Evolutionary conservation across 1,284 basidiomycete genomes (phyloP), one percentile per base, ranked within the genome.

Genomic region (Marasmius tenuissimus): DNA sequence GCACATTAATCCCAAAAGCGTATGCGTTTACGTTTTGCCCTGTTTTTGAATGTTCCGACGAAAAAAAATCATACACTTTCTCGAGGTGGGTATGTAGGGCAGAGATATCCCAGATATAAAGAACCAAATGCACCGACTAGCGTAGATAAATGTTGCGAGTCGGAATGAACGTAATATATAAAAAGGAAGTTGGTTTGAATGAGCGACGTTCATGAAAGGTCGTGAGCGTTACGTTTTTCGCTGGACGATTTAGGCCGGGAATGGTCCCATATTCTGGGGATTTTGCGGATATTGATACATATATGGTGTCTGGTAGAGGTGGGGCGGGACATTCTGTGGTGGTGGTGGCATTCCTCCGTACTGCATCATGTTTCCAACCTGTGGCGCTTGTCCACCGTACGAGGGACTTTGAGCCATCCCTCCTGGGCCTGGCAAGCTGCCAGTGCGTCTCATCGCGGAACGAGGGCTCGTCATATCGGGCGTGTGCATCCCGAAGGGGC

Each of bases 261-360:
- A 92, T 58, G 86, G 72, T 69, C 89, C 88, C 85, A 91, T 89
- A 76, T 88, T 88, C 66, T 84, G 83, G 45, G 86, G 83, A 67
- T 84, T 85, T 72, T 86, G 87, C 75, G 89, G 87, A 75, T 92
- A 91, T 76, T 88, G 87, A 71, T 92, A 92, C 87, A 91, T 88
- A 78, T 92, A 92, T 63, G 86, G 82, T 51, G 61, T 61, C 76
- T 91, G 87, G 72, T 92, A 92, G 67, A 89, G 75, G 69, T 89
- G 88, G 60, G 88, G 88, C 11, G 87, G 87, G 40, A 90, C 78
- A 40, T 83, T 77, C 70, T 86, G 87, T 50, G 27, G 27, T 27
- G 27, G 27, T 27, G 85, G 81, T 18, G 83, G 72, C 75, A 87
- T 81, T 61, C 79, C 80, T 63, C 79, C 81, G 72, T 89, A 92